Conservation (phyloP, 176 grass and related monocot genomes). For the Oryza glaberrima region DNA sequence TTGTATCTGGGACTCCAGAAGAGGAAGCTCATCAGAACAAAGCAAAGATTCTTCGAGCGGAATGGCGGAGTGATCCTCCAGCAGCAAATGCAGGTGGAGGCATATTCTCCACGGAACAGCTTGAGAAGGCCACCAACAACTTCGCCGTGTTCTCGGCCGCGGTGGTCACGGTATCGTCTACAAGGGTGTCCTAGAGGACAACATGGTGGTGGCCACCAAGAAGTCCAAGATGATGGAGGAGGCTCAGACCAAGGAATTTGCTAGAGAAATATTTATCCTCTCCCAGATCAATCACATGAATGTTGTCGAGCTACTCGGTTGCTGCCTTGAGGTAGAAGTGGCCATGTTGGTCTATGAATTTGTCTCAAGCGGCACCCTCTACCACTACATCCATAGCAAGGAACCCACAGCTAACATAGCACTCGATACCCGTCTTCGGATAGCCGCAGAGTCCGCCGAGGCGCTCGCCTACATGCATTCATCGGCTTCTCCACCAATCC, state of each 20-base stretch:
- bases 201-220: constrained; percentile 41
- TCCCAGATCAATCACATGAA: constrained; percentile 69
- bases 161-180: constrained; percentile 51
- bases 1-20: constrained; percentile 54
- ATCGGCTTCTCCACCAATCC: too few relatives aligned
- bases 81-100: constrained; percentile 40
- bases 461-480: too few relatives aligned
- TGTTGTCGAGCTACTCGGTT: constrained; percentile 51
- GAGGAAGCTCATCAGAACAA: constrained; percentile 50
- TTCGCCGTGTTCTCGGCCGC: constrained; percentile 43
- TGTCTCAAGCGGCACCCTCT: constrained; percentile 57
- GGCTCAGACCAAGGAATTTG: constrained; percentile 44
- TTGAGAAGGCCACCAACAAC: constrained; percentile 37
- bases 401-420: constrained; percentile 12
- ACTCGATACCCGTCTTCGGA: too few relatives aligned
- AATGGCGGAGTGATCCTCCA: constrained; percentile 64
- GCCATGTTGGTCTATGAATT: constrained; percentile 63
- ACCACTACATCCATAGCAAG: constrained; percentile 57
- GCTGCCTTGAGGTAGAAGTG: constrained; percentile 64
- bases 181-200: constrained; percentile 40
- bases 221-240: constrained; percentile 47
- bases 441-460: too few relatives aligned
- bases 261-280: constrained; percentile 55
- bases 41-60: constrained; percentile 63
- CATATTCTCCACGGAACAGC: constrained; percentile 47